Evolutionary conservation across 1,139 yeast species (phyloP).

Genomic region (Candida labiduridarum): DNA sequence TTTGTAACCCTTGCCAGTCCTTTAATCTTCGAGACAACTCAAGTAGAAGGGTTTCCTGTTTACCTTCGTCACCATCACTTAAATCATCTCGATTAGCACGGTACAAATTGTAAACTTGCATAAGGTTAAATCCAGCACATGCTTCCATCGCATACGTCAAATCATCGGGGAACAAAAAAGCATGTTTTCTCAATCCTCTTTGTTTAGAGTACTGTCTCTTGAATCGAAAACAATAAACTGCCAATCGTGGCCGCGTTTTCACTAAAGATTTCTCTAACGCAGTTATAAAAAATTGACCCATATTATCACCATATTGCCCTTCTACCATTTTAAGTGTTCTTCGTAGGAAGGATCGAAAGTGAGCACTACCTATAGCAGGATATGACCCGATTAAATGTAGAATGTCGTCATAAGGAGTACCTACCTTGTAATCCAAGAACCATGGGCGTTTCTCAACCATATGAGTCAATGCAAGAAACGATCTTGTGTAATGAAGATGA

Average conservation of each 20-base stretch:
- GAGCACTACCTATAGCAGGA: not conserved
- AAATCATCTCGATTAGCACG: slow-evolving; percentile 22
- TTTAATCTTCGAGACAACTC: slow-evolving; percentile 51
- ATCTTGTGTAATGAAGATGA: slow-evolving; percentile 1
- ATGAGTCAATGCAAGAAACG: slow-evolving; percentile 10
- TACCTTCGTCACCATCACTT: slow-evolving; percentile 27
- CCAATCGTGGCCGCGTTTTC: slow-evolving; percentile 8
- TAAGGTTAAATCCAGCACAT: slow-evolving; percentile 24
- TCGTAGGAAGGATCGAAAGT: not conserved
- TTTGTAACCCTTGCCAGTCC: slow-evolving; percentile 62
- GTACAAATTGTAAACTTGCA: slow-evolving; percentile 30
- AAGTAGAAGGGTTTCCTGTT: slow-evolving; percentile 47
- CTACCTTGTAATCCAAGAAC: slow-evolving; percentile 4
- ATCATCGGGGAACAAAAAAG: slow-evolving; percentile 22
- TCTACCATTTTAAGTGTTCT: slow-evolving; percentile 7
- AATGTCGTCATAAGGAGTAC: slow-evolving; percentile 9
- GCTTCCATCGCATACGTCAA: slow-evolving; percentile 35
- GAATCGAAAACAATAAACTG: slow-evolving; percentile 15
- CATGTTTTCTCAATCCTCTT: not conserved
- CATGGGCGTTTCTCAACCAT: slow-evolving; percentile 10
- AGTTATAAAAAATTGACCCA: slow-evolving; percentile 11
- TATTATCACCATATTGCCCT: not conserved
- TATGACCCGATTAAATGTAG: slow-evolving; percentile 9
- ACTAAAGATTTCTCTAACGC: slow-evolving; percentile 11
- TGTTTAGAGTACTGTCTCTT: slow-evolving; percentile 19